These are phyloP conservation scores for Cryphonectria carpinicola DNA, from an alignment of 2,329 filamentous ascomycete genomes.

Conservation along the genomic window DNA sequence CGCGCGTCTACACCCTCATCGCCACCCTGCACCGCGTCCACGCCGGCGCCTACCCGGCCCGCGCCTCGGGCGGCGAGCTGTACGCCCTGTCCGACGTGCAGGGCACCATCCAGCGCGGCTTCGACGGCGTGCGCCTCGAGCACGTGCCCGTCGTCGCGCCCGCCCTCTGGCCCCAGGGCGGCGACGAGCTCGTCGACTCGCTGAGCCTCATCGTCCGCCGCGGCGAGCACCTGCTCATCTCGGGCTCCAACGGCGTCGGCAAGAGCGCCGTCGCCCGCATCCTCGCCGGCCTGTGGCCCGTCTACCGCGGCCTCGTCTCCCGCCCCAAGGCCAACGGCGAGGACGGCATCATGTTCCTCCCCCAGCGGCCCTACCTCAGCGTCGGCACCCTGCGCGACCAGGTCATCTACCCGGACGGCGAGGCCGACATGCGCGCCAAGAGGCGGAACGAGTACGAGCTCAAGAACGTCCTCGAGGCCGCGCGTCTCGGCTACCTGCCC, in stretches of 20 bases:
- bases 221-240: conserved; percentile 92
- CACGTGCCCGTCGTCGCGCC: conserved; percentile 93
- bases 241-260: conserved; percentile 91
- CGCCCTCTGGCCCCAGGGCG: conserved; percentile 82
- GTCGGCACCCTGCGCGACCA: conserved; percentile 94
- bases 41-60: conserved; percentile 81
- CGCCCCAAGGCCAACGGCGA: conserved; percentile 78
- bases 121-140: conserved; percentile 91
- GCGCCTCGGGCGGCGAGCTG: conserved; percentile 74
- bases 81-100: conserved; percentile 91
- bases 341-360: conserved; percentile 98
- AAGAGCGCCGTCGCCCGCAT: conserved; percentile 89
- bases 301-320: conserved; percentile 90
- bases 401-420: conserved; percentile 96
- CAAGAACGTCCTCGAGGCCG: conserved; percentile 77
- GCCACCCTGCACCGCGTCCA: conserved; percentile 93
- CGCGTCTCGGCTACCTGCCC: conserved; percentile 84
- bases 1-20: conserved; percentile 92
- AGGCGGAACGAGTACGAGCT: conserved; percentile 79
- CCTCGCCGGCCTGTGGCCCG: conserved; percentile 91
- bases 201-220: conserved; percentile 87
- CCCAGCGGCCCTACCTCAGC: conserved; percentile 89
- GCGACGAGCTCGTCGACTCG: conserved; percentile 87
- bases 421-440: conserved; percentile 87
- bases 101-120: conserved; percentile 91